Conservation (phyloP, 208 protist species). For the Trypanosoma melophagium region DNA sequence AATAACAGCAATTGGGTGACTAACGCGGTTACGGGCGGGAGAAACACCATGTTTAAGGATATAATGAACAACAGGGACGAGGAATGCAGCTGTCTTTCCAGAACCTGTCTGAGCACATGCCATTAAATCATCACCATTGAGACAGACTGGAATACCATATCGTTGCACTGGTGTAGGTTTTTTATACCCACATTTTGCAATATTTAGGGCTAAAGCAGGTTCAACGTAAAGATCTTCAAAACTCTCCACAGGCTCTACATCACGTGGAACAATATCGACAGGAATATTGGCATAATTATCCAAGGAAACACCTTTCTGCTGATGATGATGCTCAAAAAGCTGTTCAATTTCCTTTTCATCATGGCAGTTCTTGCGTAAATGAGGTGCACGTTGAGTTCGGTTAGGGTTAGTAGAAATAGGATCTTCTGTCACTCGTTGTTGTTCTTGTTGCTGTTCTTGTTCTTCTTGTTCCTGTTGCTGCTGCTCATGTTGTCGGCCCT, state of each 20-base stretch:
- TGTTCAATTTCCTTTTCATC: conserved; percentile 70
- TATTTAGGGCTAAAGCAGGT: conserved; percentile 90
- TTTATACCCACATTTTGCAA: conserved; percentile 93
- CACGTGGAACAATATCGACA: conserved; percentile 80
- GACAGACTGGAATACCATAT: conserved; percentile 94
- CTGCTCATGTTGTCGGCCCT: not conserved
- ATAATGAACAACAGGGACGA: conserved; percentile 96
- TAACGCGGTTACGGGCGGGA: conserved; percentile 50
- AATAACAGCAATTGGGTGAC: conserved; percentile 83
- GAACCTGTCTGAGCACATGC: conserved; percentile 98
- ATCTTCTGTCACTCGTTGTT: conserved; percentile 15
- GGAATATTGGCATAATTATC: conserved; percentile 86
- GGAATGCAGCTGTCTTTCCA: conserved; percentile 98
- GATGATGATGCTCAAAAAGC: conserved; percentile 73
- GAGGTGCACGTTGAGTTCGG: conserved; percentile 58
- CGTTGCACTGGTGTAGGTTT: conserved; percentile 98
- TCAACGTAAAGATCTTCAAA: conserved; percentile 89
- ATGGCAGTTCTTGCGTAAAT: conserved; percentile 72
- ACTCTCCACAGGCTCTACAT: conserved; percentile 65
- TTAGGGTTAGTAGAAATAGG: conserved; percentile 26
- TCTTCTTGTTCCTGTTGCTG: conserved; percentile 10
- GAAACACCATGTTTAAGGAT: conserved; percentile 91
- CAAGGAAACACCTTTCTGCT: conserved; percentile 76
- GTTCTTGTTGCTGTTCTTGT: conserved; percentile 21
- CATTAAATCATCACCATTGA: conserved; percentile 95